Conservation (phyloP, 441 rosid species). For the Croton setiger region DNA sequence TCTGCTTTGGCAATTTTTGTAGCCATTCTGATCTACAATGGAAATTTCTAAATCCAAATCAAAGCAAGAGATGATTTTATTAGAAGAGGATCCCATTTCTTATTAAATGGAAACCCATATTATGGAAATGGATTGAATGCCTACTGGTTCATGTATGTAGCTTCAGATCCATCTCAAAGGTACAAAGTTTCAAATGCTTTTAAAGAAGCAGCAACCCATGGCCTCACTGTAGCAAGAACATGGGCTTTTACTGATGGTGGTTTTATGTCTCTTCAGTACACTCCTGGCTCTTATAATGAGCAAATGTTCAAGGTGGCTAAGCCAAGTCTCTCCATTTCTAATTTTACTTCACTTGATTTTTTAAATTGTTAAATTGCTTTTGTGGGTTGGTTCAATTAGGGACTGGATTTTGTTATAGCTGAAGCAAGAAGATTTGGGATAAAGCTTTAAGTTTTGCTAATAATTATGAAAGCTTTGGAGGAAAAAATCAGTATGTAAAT, state of each 20-base stretch:
- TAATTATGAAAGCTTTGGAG: conserved; percentile 68
- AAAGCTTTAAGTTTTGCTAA: conserved; percentile 64
- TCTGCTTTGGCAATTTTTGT: conserved; percentile 25
- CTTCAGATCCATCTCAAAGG: conserved; percentile 80
- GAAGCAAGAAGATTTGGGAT: conserved; percentile 65
- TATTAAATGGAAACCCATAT: conserved; percentile 66
- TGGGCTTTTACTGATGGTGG: conserved; percentile 99
- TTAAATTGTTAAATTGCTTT: background rate
- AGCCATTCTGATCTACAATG: conserved; percentile 27
- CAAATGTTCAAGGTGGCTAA: conserved; percentile 87
- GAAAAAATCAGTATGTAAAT: conserved; percentile 65
- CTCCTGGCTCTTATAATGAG: conserved; percentile 88
- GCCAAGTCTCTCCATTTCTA: background rate
- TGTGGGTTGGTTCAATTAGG: conserved; percentile 29
- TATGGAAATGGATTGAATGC: conserved; percentile 96
- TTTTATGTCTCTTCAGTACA: conserved; percentile 68
- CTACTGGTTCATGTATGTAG: conserved; percentile 90
- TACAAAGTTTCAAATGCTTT: conserved; percentile 60
- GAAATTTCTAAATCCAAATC: conserved; percentile 25
- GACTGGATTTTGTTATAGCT: conserved; percentile 68
- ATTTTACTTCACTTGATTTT: background rate
- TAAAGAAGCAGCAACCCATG: conserved; percentile 64
- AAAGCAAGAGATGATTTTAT: conserved; percentile 59
- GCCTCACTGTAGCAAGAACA: conserved; percentile 78
- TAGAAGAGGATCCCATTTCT: conserved; percentile 65